Base-by-base conservation (phyloP, 371 early-diverging fungal genomes). In the Mortierella sp. region DNA sequence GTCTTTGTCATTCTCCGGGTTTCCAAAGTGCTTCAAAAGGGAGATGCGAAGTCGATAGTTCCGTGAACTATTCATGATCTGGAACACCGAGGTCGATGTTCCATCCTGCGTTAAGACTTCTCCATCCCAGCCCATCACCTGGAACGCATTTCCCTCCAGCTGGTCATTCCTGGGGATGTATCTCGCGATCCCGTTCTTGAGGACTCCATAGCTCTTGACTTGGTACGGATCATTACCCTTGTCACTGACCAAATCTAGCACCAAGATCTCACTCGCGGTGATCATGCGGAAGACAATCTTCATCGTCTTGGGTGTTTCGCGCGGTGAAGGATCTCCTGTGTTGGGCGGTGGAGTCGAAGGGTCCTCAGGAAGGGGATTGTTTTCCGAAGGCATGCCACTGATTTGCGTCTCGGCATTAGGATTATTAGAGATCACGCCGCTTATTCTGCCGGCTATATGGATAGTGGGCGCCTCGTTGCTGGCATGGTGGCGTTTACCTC, bases 251-350 rank as follows among this genome's bases (percentile, higher is more conserved):
- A 76, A 46, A 43, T 76, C 70, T 15, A 76, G 31, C 15, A 70
- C 62, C 12, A 70, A 6, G 23, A 61, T 48, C 48, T 70, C 66
- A 28, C 62, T 64, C 3, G 60, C 76, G 6, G 70, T 69, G 26
- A 62, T 19, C 76, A 76, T 64, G 3, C 65, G 64, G 54, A 76
- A 76, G 9, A 76, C 78, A 30, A 76, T 46, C 62, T 52, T 66
- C 55, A 72, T 57, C 1, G 17, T 37, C 0, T 21, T 52, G 2
- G 44, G 49, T 3, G 12, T 4, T 1, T 30, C 32, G n/a, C 39
- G 37, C 37, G 37, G 43, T 11, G 47, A 44, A 12, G 50, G 72
- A 11, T 53, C 39, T 19, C 37, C 56, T 6, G 52, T 15, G 12
- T 8, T 17, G 8, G 52, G 47, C 19, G 55, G 55, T 2, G 44